These are phyloP conservation scores for Lachnellula suecica DNA, from an alignment of 2,329 filamentous ascomycete genomes.

Conservation along the genomic window DNA sequence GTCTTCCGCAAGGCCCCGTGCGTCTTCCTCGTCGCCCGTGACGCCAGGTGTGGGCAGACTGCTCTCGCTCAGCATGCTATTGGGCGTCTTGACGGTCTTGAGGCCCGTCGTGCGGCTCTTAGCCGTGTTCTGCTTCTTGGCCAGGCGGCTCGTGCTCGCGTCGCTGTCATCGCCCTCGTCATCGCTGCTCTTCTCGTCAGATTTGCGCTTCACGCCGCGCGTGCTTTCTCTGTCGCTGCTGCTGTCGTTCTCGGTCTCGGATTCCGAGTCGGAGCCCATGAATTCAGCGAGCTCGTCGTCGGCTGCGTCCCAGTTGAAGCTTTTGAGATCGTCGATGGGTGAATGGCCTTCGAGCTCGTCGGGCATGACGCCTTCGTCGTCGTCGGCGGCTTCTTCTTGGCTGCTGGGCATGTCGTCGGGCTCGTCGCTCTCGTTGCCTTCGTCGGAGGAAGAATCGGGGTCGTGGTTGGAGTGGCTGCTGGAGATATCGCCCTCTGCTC, in stretches of 20 bases:
- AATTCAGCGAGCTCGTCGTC: slow-evolving; percentile 78
- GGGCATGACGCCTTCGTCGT: slow-evolving; percentile 49
- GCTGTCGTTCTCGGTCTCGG: slow-evolving; percentile 39
- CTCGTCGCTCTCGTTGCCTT: slow-evolving; percentile 41
- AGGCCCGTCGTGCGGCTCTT: slow-evolving; percentile 46
- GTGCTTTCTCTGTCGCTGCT: slow-evolving; percentile 19
- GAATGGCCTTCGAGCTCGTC: slow-evolving; percentile 48
- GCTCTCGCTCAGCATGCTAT: slow-evolving; percentile 36
- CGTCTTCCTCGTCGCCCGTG: slow-evolving; percentile 42
- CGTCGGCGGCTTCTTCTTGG: slow-evolving; percentile 35
- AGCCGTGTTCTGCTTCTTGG: slow-evolving; percentile 52
- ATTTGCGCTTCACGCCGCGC: slow-evolving; percentile 31
- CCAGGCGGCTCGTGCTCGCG: slow-evolving; percentile 43
- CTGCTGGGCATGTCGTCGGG: slow-evolving; percentile 36
- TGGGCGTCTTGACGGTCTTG: slow-evolving; percentile 44
- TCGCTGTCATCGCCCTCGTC: slow-evolving; percentile 49
- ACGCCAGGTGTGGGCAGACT: slow-evolving; percentile 42
- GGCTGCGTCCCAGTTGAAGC: slow-evolving; percentile 61
- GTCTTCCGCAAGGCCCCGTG: slow-evolving; percentile 46
- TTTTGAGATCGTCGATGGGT: slow-evolving; percentile 55
- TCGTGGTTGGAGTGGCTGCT: no score
- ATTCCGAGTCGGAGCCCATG: slow-evolving; percentile 55
- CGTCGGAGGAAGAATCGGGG: slow-evolving; percentile 43
- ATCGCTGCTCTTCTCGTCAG: slow-evolving; percentile 29
- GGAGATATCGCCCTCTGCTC: no score